Evolutionary conservation across 2,329 filamentous ascomycete genomes (phyloP).

Genomic region (Aspergillus sp.): DNA sequence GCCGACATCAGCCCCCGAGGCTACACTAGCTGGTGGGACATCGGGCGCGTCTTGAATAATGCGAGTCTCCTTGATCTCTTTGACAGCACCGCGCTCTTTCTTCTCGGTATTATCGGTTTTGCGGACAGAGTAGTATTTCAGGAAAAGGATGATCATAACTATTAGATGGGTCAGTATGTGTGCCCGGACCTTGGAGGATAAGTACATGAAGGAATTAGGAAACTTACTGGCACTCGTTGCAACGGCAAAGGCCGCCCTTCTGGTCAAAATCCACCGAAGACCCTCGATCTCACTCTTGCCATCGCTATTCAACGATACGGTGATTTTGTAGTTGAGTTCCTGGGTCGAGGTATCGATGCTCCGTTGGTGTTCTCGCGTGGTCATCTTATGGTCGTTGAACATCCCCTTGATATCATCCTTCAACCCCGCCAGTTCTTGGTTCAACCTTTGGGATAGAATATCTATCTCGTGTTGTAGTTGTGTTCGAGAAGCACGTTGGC

Average conservation of each 20-base stretch:
- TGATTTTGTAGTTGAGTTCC: conserved; percentile 94
- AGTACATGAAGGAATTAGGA: neutral
- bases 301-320: conserved; percentile 79
- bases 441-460: conserved; percentile 74
- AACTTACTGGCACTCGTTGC: conserved; percentile 43
- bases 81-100: conserved; percentile 25
- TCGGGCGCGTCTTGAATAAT: conserved; percentile 10
- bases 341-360: conserved; percentile 80
- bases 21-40: conserved; percentile 6
- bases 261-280: conserved; percentile 72
- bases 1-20: conserved; percentile 17
- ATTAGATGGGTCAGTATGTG: neutral
- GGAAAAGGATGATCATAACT: conserved; percentile 43
- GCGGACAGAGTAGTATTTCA: conserved; percentile 38
- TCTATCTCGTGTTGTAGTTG: conserved; percentile 93
- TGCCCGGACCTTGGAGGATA: too few relatives aligned
- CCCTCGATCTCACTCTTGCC: conserved; percentile 86
- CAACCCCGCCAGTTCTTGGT: conserved; percentile 70
- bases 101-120: conserved; percentile 28
- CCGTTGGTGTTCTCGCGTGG: conserved; percentile 78
- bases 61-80: conserved; percentile 22
- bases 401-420: conserved; percentile 91
- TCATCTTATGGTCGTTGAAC: conserved; percentile 94
- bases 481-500: conserved; percentile 72
- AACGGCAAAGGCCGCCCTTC: conserved; percentile 55